These are phyloP conservation scores for Malus hybrid DNA, from an alignment of 331 rosid genomes.

Conservation along the genomic window DNA sequence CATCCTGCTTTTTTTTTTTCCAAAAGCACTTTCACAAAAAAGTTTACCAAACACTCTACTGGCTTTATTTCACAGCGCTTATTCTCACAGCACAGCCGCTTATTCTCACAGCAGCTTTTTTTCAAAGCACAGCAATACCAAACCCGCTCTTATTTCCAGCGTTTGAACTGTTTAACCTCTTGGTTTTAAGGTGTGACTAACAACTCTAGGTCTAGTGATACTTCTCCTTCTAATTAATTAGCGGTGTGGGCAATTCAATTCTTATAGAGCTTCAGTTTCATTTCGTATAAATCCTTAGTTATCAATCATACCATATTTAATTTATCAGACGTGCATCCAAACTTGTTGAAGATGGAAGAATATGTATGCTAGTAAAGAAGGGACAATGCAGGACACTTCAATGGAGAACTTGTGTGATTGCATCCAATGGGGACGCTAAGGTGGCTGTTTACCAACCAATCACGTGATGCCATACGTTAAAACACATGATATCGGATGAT, in stretches of 20 bases:
- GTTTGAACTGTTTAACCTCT: not conserved
- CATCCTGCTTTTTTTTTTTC: too few species aligned
- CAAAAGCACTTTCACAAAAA: too few species aligned
- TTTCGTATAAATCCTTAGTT: not conserved
- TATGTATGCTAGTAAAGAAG: not conserved
- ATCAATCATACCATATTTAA: not conserved
- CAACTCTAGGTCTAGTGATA: not conserved
- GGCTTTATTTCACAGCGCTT: too few species aligned
- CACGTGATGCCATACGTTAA: not conserved
- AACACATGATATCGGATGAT: not conserved
- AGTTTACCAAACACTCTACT: too few species aligned
- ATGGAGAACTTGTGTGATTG: not conserved
- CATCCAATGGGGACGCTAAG: not conserved
- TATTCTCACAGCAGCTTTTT: too few species aligned
- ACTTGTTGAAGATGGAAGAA: not conserved
- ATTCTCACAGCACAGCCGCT: too few species aligned
- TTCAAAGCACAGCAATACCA: too few species aligned
- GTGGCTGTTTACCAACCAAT: not conserved
- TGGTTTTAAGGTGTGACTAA: not conserved
- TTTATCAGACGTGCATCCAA: not conserved
- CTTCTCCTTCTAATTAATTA: not conserved
- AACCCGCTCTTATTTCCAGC: too few species aligned
- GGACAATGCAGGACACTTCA: not conserved
- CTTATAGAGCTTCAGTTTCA: not conserved
- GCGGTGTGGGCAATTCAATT: not conserved